Base-by-base conservation (phyloP, 345 rosid species). In the Jatropha curcas region DNA sequence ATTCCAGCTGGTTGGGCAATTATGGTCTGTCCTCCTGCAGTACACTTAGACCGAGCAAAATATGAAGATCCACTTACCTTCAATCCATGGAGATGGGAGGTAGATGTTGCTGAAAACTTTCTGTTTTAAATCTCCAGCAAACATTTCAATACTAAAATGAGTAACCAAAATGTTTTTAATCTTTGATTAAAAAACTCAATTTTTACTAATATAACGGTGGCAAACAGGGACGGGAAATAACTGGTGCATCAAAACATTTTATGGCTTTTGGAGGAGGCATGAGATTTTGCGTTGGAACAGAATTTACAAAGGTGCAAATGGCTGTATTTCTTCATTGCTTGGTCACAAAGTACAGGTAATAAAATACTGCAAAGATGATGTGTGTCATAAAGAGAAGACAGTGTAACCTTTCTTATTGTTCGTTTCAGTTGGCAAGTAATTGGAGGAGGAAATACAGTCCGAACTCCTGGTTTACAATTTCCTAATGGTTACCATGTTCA, bases 191-290 rank as follows among this genome's bases (percentile, higher is more conserved):
- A 19, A n/a, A 28, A 48, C 55, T 35, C 58, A 31, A 2, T 30
- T 52, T 43, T 50, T 46, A 62, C 22, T 67, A 41, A 71, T 34
- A 39, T 2, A 52, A 22, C 25, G 76, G 65, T 74, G 56, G 67
- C 76, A 62, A 60, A 34, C 84, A 95, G 99, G 97, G 89, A 34
- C 72, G 70, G 71, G 92, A 84, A 62, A 31, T 39, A 75, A 86
- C 68, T 75, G 82, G 85, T 6, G 94, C 90, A 65, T 77, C 98
- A 16, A 95, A 89, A 80, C 75, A 82, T 53, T 95, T 94, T 86
- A 90, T 94, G 97, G 97, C 93, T 41, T 94, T 94, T 74, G 98
- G 97, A 22, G 98, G 98, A 20, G 99, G 99, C 63, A 84, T 92
- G 99, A 88, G 99, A 81, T 86, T 95, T 72, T 95, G 99, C 64